Evolutionary conservation across 2,329 filamentous ascomycete species (phyloP).

Genomic region (Teratosphaeria zuluensis): DNA sequence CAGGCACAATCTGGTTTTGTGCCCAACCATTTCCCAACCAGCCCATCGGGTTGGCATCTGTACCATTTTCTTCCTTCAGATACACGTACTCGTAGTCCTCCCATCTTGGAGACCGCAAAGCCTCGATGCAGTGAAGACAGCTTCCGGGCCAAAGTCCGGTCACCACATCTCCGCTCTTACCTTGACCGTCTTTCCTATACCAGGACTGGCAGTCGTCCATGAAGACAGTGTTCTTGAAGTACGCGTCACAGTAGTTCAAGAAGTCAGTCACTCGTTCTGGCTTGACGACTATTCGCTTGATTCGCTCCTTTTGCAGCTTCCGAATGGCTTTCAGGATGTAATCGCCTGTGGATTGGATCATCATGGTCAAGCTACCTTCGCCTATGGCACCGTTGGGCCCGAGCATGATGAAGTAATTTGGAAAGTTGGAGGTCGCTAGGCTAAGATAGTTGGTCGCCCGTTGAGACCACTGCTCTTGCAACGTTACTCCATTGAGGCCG

Average conservation of each 20-base stretch:
- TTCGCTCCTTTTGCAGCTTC: constrained; percentile 35
- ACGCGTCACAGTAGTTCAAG: constrained; percentile 36
- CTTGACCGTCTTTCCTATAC: constrained; percentile 51
- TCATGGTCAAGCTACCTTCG: constrained; percentile 30
- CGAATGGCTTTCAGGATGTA: constrained; percentile 31
- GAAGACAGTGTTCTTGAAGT: constrained; percentile 42
- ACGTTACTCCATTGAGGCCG: constrained; percentile 19
- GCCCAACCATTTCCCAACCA: constrained; percentile 64
- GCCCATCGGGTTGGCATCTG: constrained; percentile 42
- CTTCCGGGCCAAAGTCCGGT: constrained; percentile 63
- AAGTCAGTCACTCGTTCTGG: constrained; percentile 42
- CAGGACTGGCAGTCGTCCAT: constrained; percentile 58
- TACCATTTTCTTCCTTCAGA: constrained; percentile 15
- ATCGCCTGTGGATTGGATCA: constrained; percentile 29
- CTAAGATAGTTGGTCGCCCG: constrained; percentile 20
- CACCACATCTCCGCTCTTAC: constrained; percentile 49
- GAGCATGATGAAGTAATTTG: constrained; percentile 35
- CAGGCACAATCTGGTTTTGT: constrained; percentile 41
- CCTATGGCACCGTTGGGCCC: constrained; percentile 34
- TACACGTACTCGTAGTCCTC: constrained; percentile 51
- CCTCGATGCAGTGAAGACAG: constrained; percentile 50
- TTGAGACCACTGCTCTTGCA: constrained; percentile 27
- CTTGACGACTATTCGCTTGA: constrained; percentile 36
- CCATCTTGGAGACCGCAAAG: constrained; percentile 48
- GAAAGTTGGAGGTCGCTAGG: constrained; percentile 17